phyloP scores from a whole-genome alignment of 2,329 filamentous ascomycete species.

The Claviceps lovelessii region DNA sequence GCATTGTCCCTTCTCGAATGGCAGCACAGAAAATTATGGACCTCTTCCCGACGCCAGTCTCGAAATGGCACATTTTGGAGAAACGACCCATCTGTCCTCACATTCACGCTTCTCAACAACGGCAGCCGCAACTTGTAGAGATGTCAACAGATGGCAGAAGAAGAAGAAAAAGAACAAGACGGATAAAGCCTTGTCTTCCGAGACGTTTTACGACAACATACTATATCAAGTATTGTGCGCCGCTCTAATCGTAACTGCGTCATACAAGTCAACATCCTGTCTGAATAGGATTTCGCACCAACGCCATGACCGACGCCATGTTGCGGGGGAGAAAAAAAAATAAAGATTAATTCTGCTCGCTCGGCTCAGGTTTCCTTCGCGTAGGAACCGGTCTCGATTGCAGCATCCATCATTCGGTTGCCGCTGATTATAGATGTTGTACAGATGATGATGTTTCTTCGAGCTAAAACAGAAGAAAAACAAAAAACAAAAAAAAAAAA shows the following conservation, averaged over 20 bases:
- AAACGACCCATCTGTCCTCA: neutral
- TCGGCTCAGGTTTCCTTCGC: conserved; percentile 21
- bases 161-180: neutral
- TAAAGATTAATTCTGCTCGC: neutral
- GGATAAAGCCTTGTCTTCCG: neutral
- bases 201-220: neutral
- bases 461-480: conserved; percentile 31
- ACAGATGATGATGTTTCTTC: conserved; percentile 76
- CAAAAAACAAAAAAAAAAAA: neutral
- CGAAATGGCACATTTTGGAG: conserved; percentile 1
- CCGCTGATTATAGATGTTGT: conserved; percentile 87
- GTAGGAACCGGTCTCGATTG: conserved; percentile 55
- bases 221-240: neutral
- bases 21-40: conserved; percentile 7
- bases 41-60: conserved; percentile 4
- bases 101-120: neutral
- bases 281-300: conserved; percentile 2
- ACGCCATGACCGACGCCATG: neutral
- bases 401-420: conserved; percentile 73
- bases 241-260: neutral
- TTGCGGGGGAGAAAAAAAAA: neutral
- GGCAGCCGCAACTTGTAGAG: neutral
- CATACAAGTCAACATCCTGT: neutral
- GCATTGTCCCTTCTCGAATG: conserved; percentile 3
- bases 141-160: neutral